Conservation (phyloP, 1,284 basidiomycete genomes). For the Tilletia indica region DNA sequence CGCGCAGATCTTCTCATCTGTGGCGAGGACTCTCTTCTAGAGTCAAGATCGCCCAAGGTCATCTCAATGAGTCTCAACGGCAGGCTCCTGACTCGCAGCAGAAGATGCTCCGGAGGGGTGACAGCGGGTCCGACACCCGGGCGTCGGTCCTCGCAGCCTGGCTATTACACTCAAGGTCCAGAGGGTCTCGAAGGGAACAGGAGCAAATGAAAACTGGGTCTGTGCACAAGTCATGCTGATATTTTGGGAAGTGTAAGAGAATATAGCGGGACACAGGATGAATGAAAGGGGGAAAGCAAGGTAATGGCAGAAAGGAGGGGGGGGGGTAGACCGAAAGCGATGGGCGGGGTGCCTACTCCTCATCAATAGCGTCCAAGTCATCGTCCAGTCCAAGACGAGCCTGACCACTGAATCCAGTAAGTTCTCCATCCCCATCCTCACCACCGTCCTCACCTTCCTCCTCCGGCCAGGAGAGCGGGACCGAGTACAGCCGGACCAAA, state of each 20-base stretch:
- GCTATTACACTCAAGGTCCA: too few relatives aligned
- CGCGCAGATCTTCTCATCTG: too few relatives aligned
- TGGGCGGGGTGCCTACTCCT: not conserved
- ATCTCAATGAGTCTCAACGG: too few relatives aligned
- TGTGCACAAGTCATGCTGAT: not conserved
- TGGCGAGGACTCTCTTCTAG: too few relatives aligned
- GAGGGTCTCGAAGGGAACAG: too few relatives aligned
- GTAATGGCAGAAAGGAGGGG: not conserved
- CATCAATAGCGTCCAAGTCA: not conserved
- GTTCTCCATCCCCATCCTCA: constrained; percentile 60
- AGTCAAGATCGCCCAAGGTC: too few relatives aligned
- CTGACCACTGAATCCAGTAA: constrained; percentile 22
- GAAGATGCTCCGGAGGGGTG: too few relatives aligned
- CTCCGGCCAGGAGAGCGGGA: constrained; percentile 78
- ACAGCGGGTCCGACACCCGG: too few relatives aligned
- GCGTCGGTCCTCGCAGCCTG: too few relatives aligned
- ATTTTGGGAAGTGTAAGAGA: not conserved
- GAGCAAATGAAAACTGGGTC: too few relatives aligned
- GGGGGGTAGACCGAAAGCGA: not conserved
- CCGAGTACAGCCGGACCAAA: constrained; percentile 86
- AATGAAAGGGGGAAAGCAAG: too few relatives aligned
- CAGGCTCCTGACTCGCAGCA: too few relatives aligned
- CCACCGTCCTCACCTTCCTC: constrained; percentile 60
- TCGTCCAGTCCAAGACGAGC: not conserved
- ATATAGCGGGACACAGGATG: not conserved